phyloP scores from a whole-genome alignment of 495 filamentous ascomycete species.

The Neurospora sp. region DNA sequence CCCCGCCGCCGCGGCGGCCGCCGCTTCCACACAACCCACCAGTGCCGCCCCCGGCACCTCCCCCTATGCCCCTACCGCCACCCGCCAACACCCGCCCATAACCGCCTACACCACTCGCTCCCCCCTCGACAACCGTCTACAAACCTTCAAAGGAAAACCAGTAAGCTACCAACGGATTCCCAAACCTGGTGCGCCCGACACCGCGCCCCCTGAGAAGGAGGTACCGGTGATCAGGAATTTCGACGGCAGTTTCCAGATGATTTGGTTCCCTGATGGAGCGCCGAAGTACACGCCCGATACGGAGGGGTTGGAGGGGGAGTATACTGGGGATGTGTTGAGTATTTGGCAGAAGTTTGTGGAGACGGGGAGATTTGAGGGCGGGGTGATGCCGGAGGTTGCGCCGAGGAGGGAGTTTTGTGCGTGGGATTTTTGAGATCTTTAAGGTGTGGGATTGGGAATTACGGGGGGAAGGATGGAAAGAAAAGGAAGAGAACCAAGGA shows the following conservation, averaged over 20 bases:
- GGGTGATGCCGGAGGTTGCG: slow-evolving; percentile 57
- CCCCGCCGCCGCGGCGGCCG: slow-evolving; percentile 1
- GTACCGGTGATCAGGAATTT: slow-evolving; percentile 26
- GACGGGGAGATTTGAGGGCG: slow-evolving; percentile 53
- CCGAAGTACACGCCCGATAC: slow-evolving; percentile 45
- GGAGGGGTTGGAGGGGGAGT: slow-evolving; percentile 35
- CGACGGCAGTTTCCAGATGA: slow-evolving; percentile 39
- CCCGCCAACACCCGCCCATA: slow-evolving; percentile 33
- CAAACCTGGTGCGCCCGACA: background rate
- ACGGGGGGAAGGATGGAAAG: too few relatives aligned
- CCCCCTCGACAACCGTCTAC: slow-evolving; percentile 22
- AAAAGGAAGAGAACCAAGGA: too few relatives aligned
- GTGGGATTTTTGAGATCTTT: slow-evolving; percentile 51
- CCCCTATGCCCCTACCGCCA: slow-evolving; percentile 32
- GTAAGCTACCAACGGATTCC: slow-evolving; percentile 21
- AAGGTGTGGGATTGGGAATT: too few relatives aligned
- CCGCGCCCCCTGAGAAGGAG: slow-evolving; percentile 7
- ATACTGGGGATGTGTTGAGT: slow-evolving; percentile 37
- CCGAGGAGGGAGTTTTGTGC: slow-evolving; percentile 62
- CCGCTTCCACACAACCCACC: slow-evolving; percentile 1
- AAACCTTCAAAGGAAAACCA: slow-evolving; percentile 31
- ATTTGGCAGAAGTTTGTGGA: slow-evolving; percentile 50
- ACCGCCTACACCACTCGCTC: slow-evolving; percentile 25
- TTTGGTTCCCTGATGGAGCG: slow-evolving; percentile 65
- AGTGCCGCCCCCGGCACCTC: slow-evolving; percentile 4